Evolutionary conservation across 2,329 filamentous ascomycete genomes (phyloP), one percentile per base, ranked within the genome.

Genomic region (Hymenoscyphus occultus): DNA sequence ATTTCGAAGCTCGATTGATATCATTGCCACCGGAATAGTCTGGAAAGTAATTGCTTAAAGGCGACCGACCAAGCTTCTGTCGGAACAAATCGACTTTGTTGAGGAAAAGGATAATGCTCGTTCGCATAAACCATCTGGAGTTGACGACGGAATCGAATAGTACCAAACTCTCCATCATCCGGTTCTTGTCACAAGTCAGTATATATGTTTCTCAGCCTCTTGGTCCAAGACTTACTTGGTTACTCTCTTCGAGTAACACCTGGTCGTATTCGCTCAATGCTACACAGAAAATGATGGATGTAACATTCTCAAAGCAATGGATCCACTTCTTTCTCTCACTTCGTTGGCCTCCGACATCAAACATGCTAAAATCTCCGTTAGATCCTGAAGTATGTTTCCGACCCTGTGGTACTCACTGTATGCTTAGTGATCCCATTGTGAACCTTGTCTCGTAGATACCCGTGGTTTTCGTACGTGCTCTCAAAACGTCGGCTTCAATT

Each of bases 291-390:
- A 99, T 99, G 78, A 99, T 99, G 3, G 95, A 98, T 56, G 95
- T 99, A 74, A 99, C 95, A 74, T 98, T 98, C 78, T 99, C 95
- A 78, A 99, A 99, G 81, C 95, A 99, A 80, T 99, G 95, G 76
- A 99, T 99, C 95, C 95, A 99, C 81, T 99, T 99, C 83, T 99
- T 99, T 68, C 95, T 87, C 80, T 99, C 95, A 78, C 94, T 98
- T 76, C 95, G 84, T 79, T 99, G 95, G 31, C 95, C 95, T 68
- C 95, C 95, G 4, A 99, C 95, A 77, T 99, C 95, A 76, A 99
- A 99, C 95, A 99, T 99, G 81, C 94, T 98, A 75, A 62, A 56
- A 31, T 35, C 22, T 19, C 54, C 56, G 6, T 76, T 63, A 77
- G 72, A 64, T 60, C 9, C 28, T 13, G 48, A 40, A 60, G 61